A percentile compares a stretch with the other conserved stretches of the same genome.
phyloP scores from a whole-genome alignment of 2,329 filamentous ascomycete genomes.

The Cercospora beticola region DNA sequence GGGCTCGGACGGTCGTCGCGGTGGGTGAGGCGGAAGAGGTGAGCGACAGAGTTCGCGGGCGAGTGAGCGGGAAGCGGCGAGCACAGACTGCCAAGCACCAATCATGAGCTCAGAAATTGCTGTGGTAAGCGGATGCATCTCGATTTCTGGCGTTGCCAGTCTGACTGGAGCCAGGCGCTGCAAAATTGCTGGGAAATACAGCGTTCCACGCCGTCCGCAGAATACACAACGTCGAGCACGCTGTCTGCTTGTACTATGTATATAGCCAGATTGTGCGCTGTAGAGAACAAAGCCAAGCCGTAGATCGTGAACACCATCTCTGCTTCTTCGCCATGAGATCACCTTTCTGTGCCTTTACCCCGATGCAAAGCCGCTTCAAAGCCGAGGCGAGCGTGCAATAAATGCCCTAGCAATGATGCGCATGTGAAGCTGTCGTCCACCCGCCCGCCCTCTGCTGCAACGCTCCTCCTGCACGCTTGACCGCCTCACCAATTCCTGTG shows the following conservation, averaged over 20 bases:
- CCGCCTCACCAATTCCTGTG: conserved; percentile 18
- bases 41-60: neutral
- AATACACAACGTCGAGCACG: neutral
- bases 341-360: neutral
- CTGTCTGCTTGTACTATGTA: neutral
- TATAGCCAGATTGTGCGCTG: neutral
- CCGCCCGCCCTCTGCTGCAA: neutral
- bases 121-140: neutral
- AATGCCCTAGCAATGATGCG: neutral
- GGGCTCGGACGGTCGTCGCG: neutral
- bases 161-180: neutral
- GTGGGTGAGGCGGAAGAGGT: conserved; percentile 6
- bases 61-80: neutral
- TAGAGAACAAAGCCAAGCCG: neutral
- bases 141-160: neutral
- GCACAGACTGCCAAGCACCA: neutral
- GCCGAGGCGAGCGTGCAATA: conserved; percentile 7
- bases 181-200: neutral
- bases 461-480: conserved; percentile 2
- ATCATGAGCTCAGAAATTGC: neutral
- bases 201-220: neutral
- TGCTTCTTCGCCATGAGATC: conserved; percentile 7
- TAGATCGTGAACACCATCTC: neutral
- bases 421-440: conserved; percentile 11
- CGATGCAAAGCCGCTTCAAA: conserved; percentile 8